Conservation (phyloP, 2,329 filamentous ascomycete genomes). For the Nakataea oryzae region DNA sequence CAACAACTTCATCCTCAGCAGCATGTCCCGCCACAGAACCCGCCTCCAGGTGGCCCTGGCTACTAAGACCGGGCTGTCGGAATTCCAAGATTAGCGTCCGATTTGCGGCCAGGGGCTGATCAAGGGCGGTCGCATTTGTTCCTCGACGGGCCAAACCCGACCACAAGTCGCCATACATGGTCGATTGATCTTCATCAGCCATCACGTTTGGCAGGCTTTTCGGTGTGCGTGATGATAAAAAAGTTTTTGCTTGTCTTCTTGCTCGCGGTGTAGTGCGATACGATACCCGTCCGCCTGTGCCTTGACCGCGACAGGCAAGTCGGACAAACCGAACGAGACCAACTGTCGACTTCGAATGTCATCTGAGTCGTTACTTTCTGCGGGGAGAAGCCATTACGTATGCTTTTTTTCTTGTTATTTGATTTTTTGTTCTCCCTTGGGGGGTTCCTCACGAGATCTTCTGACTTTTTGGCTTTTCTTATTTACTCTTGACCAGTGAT, state of each 20-base stretch:
- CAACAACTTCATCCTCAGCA: constrained; percentile 26
- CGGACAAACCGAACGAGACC: background rate
- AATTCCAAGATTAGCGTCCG: background rate
- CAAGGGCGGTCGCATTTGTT: background rate
- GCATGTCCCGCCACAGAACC: constrained; percentile 26
- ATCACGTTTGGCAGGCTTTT: background rate
- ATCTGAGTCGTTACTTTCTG: background rate
- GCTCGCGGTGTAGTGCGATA: background rate
- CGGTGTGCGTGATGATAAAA: background rate
- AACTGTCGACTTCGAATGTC: background rate
- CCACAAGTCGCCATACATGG: background rate
- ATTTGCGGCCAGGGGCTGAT: background rate
- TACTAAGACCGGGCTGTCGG: constrained; percentile 7
- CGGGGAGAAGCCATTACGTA: background rate
- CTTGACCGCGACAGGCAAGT: constrained; percentile 2
- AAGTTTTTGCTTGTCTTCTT: background rate
- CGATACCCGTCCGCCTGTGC: constrained; percentile 4
- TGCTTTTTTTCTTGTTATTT: background rate
- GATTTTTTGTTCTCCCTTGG: background rate
- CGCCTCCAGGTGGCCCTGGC: constrained; percentile 22
- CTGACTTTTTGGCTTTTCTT: constrained; percentile 1
- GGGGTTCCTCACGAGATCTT: constrained; percentile 1
- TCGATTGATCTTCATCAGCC: background rate
- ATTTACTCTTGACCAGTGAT: background rate
- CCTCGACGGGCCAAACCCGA: background rate